Base-by-base conservation (phyloP, 805 yeast genomes). In the Jamesozyma spencerorum region DNA sequence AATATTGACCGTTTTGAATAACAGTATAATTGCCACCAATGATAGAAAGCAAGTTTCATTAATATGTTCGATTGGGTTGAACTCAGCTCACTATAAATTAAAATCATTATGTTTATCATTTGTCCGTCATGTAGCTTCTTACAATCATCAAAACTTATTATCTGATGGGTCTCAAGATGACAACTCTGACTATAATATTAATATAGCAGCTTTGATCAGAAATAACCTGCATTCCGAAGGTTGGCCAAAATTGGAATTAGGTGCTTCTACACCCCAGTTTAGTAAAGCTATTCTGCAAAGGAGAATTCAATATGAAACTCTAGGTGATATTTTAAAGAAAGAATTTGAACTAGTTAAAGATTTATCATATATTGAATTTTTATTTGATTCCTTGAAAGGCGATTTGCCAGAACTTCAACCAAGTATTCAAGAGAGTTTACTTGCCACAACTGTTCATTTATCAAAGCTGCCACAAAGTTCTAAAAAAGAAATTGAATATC, bases 231-330 rank as follows among this genome's bases (percentile, higher is more conserved):
- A 69, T 39, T 58, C 69, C 17, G 79, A 74, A 41, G 83, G 83
- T 3, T 77, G 82, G 83, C 83, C 83, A 5, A 64, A 57, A 43
- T 47, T 70, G 35, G 68, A 64, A 35, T 48, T 64, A 11, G 54
- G 57, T 14, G 33, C 54, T 7, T 42, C 53, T 1, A 58, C 58
- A 0, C 65, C 63, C 2, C 64, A 68, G 11, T 63, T 65, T 13
- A 63, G 65, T 39, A 65, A 61, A 34, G 50, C 67, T 2, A 44
- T 74, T 2, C 49, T 60, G 4, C 79, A 75, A 48, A 69, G 92
- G 49, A 71, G 72, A 50, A 60, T 70, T 30, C 85, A 83, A 49
- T 88, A 85, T 53, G 95, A 85, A 55, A 79, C 94, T 0, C 58
- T 88, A 18, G 92, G 94, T 2, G 70, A 76, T 17, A 66, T 88